Evolutionary conservation across 257 asterid genomes (phyloP), one percentile per base, ranked within the genome.

Genomic region (Henckelia pumila): DNA sequence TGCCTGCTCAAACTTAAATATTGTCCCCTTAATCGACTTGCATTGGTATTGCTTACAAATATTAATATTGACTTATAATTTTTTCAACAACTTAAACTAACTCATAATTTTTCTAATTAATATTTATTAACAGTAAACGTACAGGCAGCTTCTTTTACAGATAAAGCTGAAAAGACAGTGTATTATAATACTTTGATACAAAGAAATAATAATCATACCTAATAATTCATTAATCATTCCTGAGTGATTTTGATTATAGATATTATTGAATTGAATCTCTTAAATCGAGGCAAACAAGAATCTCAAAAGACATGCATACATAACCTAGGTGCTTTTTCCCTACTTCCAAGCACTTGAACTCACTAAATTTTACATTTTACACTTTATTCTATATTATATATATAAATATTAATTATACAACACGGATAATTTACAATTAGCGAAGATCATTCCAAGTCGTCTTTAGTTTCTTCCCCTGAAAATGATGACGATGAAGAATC

Each of bases 141-240:
- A 30, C 63, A 63, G n/a, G n/a, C n/a, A n/a, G n/a, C 40, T 52
- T 32, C 37, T 40, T 68, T 30, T 23, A 24, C 29, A 58, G 29
- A 75, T 64, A 70, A 75, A n/a, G n/a, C 72, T 23, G 72, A 40
- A 29, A 21, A 21, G 16, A 6, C 0, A 7, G 4, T 11, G 6
- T 20, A 49, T 40, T 47, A 49, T 61, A 70, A 70, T 29, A 53
- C 37, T 21, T 35, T 7, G 35, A 6, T 20, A 64, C 52, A 60
- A 56, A 44, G 66, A 76, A 56, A 68, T 60, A 40, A 28, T 59
- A 74, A 72, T 73, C 76, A 66, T 17, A 50, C 66, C 72, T 59
- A 69, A 80, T 79, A 81, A 85, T 76, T 74, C 81, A 78, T 59
- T 69, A 85, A 88, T 83, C 85, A 79, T 78, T 79, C 66, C 68